Conservation (phyloP, 108 stramenopile genomes). For the Fragilaria radians region DNA sequence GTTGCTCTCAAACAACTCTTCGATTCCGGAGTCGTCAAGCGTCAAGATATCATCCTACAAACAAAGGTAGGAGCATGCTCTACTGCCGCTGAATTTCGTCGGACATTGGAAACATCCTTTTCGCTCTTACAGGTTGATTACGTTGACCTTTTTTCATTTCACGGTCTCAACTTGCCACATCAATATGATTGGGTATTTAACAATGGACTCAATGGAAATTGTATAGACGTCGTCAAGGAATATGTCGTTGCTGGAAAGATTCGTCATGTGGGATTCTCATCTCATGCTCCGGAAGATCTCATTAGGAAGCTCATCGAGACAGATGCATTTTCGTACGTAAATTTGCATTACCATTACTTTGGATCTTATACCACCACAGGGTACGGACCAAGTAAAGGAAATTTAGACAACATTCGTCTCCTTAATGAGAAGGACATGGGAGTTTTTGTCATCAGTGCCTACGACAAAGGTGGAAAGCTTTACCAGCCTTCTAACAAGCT, state of each 20-base stretch:
- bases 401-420: constrained; percentile 50
- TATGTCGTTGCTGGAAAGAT: constrained; percentile 63
- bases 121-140: constrained; percentile 61
- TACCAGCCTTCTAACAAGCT: constrained; percentile 61
- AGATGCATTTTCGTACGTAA: constrained; percentile 78
- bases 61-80: constrained; percentile 60
- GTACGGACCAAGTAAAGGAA: constrained; percentile 47
- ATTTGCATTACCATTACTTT: constrained; percentile 83
- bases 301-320: constrained; percentile 62
- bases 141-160: constrained; percentile 82
- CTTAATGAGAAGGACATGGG: constrained; percentile 78
- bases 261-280: constrained; percentile 80
- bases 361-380: constrained; percentile 85
- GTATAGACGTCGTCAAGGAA: constrained; percentile 55
- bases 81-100: constrained; percentile 40
- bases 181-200: constrained; percentile 59
- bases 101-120: constrained; percentile 47
- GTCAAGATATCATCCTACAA: constrained; percentile 86
- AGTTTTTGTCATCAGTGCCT: constrained; percentile 79
- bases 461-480: constrained; percentile 84
- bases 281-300: constrained; percentile 70
- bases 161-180: constrained; percentile 70
- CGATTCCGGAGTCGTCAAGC: constrained; percentile 43
- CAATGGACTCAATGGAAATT: constrained; percentile 35
- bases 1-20: constrained; percentile 65